Evolutionary conservation across 768 basidiomycete species (phyloP), one percentile per base, ranked within the genome.

Genomic region (Tulasnella sp.): DNA sequence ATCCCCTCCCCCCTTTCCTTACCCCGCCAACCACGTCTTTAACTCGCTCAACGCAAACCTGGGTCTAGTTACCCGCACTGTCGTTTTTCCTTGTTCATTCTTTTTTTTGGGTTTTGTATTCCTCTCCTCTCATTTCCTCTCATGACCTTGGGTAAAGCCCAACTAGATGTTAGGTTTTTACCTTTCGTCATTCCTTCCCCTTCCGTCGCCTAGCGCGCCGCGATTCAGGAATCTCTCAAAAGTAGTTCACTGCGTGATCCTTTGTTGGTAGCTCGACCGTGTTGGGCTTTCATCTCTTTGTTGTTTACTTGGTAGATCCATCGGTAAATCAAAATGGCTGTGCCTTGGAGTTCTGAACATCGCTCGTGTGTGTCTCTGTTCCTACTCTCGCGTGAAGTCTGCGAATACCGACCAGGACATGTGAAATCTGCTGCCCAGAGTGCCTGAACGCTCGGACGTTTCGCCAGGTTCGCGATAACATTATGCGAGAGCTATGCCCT

Each of bases 1-100:
- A 42, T 73, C 71, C 15, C 46, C 46, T 73, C 71, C 71, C 46
- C 46, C 71, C 40, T 73, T 73, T 48, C 61, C 61, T 67, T 67
- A 67, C 29, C 61, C 61, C 26, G 26, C 61, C n/a, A 13, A 67
- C 15, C 61, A 26, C 61, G 32, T 18, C 29, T 35, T 35, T 67
- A 67, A 67, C 32, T 35, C 61, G 9, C 32, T 35, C 32, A 67
- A 44, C 44, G 10, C 44, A 7, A 44, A 44, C 44, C 51, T 67
- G 61, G 61, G 61, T 67, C 61, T 35, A 67, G 61, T 29, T 67
- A 67, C 61, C 29, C 61, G 16, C 32, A 67, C 61, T 67, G 61
- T 67, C 61, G 29, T 67, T 67, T 67, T 67, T 67, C 61, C 32
- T 35, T 67, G 61, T 67, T 26, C 29, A 67, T 67, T 67, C 61